Evolutionary conservation across 169 alveolate species (phyloP), one percentile per base, ranked within the genome.

Genomic region (Perkinsus olseni): DNA sequence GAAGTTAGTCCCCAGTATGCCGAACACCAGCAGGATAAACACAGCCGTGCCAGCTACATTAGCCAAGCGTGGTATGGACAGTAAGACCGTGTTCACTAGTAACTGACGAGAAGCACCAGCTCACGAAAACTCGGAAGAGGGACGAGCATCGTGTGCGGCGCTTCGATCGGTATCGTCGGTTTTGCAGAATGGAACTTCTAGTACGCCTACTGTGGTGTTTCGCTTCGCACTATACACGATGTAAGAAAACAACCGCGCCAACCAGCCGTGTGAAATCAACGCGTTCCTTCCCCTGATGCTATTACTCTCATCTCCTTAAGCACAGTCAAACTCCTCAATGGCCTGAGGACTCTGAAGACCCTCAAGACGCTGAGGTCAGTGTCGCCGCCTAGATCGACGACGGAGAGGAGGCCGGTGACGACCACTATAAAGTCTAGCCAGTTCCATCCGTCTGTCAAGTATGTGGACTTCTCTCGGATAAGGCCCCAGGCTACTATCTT

Each of bases 391-490:
- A 91, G 3, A 21, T 38, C 20, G 38, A 91, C 74, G 91, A 93
- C 74, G 21, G 94, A 48, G n/a, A 92, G 91, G 38, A 74, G 82
- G 38, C 95, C 94, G 1, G 94, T 92, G 37, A 93, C 39, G 39
- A 96, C 97, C 13, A 96, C 97, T 28, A 94, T 90, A 93, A 96
- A 96, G 93, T 96, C 98, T 0, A 96, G 92, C 91, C 95, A 90
- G 93, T 96, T 96, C 97, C 97, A 96, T 11, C 94, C 92, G 92
- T 96, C 98, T 93, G 95, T 91, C 39, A 96, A 94, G 74, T 96
- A 96, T 10, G 97, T 91, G 24, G 93, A 28, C 74, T 94, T 91
- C 10, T 94, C 96, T 13, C 62, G 39, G 0, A 94, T 74, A 82
- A 95, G 91, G 28, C 96, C 96, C 92, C 92, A 82, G 1, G 95